Evolutionary conservation across 78 protist genomes (phyloP), one percentile per base, ranked within the genome.

Genomic region (Protostelium mycophagum): DNA sequence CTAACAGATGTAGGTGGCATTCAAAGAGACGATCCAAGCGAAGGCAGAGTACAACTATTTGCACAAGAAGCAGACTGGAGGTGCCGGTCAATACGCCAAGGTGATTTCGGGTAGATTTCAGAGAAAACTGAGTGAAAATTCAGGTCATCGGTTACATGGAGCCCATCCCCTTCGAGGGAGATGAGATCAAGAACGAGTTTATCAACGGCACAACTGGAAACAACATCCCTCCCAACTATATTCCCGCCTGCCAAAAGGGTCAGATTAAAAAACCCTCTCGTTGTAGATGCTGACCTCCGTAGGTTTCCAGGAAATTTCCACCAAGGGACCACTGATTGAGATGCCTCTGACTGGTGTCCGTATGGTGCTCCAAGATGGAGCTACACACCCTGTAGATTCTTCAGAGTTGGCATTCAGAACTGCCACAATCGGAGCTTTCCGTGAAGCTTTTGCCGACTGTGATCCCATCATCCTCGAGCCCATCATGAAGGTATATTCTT

Each of bases 41-140:
- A 83, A 85, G 38, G 94, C 90, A n/a, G 91, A 89, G 28, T 97
- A 96, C 86, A 35, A 92, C 37, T 97, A 97, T 95, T 84, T 91
- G 25, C 99, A 98, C 96, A 98, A 96, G 95, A 97, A 97, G 94
- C 99, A 98, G 91, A 38, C 95, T 36, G 99, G 99, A 31, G 99
- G 99, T 36, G 37, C 95, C 34, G 99, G 99, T 34, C 99, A 98
- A 93, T 98, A 88, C 84, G 99, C 96, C 35, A 93, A 94, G 28
- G 93, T 98, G 88, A 85, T 63, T 51, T 16, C 73, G 31, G 31
- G 73, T 51, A n/a, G n/a, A n/a, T n/a, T 16, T 16, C 73, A 51
- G 16, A 25, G 5, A 5, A 51, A 51, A 51, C 16, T 16, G 73
- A 51, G 16, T 51, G 16, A 51, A 51, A 5, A 16, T 25, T 16